These are phyloP conservation scores for Phytophthora syringae DNA, from an alignment of 352 stramenopile genomes.

Conservation along the genomic window DNA sequence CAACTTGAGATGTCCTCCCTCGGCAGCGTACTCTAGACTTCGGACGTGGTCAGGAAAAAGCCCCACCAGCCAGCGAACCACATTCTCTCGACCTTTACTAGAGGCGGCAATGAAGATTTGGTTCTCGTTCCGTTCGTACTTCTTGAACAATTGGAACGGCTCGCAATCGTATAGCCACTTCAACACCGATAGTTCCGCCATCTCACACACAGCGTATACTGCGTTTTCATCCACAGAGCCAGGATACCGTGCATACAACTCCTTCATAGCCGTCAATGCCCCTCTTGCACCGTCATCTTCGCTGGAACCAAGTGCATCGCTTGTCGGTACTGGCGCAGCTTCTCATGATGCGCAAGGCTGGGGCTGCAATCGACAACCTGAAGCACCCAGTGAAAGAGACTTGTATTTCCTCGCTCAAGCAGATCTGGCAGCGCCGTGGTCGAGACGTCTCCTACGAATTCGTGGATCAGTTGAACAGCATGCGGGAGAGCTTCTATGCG, in stretches of 20 bases:
- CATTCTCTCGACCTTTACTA: neutral
- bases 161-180: slow-evolving; percentile 6
- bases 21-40: neutral
- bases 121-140: neutral
- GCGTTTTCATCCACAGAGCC: neutral
- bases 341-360: slow-evolving; percentile 14
- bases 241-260: slow-evolving; percentile 7
- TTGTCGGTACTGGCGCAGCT: slow-evolving; percentile 16
- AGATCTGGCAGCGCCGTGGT: neutral
- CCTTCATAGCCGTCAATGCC: slow-evolving; percentile 3
- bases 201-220: neutral
- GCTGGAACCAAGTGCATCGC: slow-evolving; percentile 7
- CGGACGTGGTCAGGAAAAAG: slow-evolving; percentile 4
- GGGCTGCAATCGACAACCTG: slow-evolving; percentile 7
- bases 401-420: neutral
- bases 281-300: slow-evolving; percentile 4
- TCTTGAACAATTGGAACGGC: neutral
- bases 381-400: slow-evolving; percentile 8
- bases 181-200: slow-evolving; percentile 8
- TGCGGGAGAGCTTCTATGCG: neutral
- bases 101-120: slow-evolving; percentile 1
- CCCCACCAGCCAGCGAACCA: slow-evolving; percentile 13
- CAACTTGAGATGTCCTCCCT: slow-evolving; percentile 4
- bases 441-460: neutral
- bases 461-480: slow-evolving; percentile 10